phyloP scores from a whole-genome alignment of 352 stramenopile species.

The Peronosclerospora sorghi region DNA sequence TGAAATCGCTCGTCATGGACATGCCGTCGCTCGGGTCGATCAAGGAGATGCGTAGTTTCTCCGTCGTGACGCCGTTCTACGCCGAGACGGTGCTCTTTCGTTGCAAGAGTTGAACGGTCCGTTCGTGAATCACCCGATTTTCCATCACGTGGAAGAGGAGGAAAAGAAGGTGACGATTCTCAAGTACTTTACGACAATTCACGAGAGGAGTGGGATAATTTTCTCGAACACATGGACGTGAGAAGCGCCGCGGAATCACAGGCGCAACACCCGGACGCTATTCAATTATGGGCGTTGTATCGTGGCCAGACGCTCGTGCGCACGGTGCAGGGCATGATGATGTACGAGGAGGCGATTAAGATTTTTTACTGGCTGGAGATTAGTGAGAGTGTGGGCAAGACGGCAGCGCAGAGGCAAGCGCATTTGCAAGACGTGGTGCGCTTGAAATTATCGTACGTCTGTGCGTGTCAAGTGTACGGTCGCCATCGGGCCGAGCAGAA shows the following conservation, averaged over 20 bases:
- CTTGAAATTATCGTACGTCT: slow-evolving; percentile 83
- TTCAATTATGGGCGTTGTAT: slow-evolving; percentile 74
- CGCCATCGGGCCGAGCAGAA: slow-evolving; percentile 61
- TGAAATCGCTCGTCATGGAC: slow-evolving; percentile 82
- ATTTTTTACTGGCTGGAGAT: slow-evolving; percentile 82
- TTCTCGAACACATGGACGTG: slow-evolving; percentile 72
- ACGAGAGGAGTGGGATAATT: slow-evolving; percentile 81
- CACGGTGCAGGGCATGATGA: slow-evolving; percentile 80
- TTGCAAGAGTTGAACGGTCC: slow-evolving; percentile 71
- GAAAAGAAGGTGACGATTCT: slow-evolving; percentile 81
- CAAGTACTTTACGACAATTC: slow-evolving; percentile 79
- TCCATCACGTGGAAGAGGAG: slow-evolving; percentile 71
- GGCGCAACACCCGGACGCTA: slow-evolving; percentile 57
- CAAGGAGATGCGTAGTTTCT: slow-evolving; percentile 81
- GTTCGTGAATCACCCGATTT: slow-evolving; percentile 77
- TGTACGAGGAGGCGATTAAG: slow-evolving; percentile 83
- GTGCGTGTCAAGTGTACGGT: slow-evolving; percentile 74
- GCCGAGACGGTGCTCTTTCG: slow-evolving; percentile 69
- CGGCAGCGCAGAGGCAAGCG: slow-evolving; percentile 61
- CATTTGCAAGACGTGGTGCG: slow-evolving; percentile 79
- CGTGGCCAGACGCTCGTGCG: slow-evolving; percentile 70
- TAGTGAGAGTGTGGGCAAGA: slow-evolving; percentile 49
- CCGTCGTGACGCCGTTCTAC: slow-evolving; percentile 78
- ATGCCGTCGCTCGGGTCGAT: slow-evolving; percentile 71
- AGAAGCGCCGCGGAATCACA: slow-evolving; percentile 59